Percentiles rank a stretch among this genome's conserved stretches.
These are phyloP conservation scores for Botrytis sinoallii DNA, from an alignment of 2,329 filamentous ascomycete genomes.

Conservation along the genomic window DNA sequence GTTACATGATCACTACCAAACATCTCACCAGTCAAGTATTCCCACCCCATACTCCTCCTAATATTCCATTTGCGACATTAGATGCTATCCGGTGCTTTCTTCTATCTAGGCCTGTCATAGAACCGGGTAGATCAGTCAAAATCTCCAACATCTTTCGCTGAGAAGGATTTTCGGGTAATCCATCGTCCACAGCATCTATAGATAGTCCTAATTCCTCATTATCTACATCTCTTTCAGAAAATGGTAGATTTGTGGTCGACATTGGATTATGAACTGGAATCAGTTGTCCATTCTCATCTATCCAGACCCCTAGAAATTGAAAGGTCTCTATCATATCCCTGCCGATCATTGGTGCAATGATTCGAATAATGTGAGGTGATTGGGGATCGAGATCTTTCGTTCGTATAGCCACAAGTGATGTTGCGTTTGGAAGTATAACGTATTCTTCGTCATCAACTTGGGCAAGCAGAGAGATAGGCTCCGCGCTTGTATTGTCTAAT, in stretches of 20 bases:
- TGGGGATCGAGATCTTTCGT: conserved; percentile 22
- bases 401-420: conserved; percentile 25
- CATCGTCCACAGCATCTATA: background rate
- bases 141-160: conserved; percentile 35
- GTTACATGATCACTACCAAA: conserved; percentile 38
- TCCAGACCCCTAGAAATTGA: conserved; percentile 32
- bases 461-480: conserved; percentile 31
- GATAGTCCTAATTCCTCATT: background rate
- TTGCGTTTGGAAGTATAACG: conserved; percentile 30
- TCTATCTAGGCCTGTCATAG: conserved; percentile 23
- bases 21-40: conserved; percentile 40
- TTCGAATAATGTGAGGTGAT: conserved; percentile 27
- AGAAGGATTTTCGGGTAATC: too few species aligned
- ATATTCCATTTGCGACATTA: conserved; percentile 23
- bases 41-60: conserved; percentile 37
- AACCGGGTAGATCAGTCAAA: conserved; percentile 36
- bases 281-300: conserved; percentile 28
- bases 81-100: conserved; percentile 17
- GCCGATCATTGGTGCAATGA: conserved; percentile 33
- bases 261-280: conserved; percentile 19
- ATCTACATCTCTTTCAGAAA: background rate
- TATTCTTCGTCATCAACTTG: conserved; percentile 34
- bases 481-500: conserved; percentile 24
- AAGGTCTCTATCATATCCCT: conserved; percentile 25
- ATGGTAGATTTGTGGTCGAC: background rate